phyloP scores from a whole-genome alignment of 202 grass and related monocot species.

The Hordeum pubiflorum region DNA sequence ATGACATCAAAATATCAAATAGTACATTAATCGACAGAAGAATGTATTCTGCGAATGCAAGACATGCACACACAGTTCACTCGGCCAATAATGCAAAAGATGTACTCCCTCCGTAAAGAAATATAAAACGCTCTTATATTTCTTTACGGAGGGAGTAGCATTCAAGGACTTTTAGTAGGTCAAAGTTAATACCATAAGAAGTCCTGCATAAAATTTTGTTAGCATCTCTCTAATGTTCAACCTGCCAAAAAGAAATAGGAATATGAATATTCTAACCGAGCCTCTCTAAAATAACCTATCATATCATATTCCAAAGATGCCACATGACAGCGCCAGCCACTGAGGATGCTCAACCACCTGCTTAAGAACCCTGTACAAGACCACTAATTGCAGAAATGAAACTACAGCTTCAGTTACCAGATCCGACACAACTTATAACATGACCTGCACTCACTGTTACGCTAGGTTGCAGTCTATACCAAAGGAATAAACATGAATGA shows the following conservation, averaged over 20 bases:
- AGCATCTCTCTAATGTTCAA: slow-evolving; percentile 15
- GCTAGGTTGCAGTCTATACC: slow-evolving; percentile 1
- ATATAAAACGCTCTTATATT: too few relatives aligned
- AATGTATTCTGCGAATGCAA: background rate
- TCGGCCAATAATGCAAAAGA: background rate
- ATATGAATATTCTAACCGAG: slow-evolving; percentile 33
- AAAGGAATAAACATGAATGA: background rate
- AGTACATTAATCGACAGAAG: background rate
- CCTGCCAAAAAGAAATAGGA: slow-evolving; percentile 16
- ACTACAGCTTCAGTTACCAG: slow-evolving; percentile 22
- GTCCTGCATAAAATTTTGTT: slow-evolving; percentile 26
- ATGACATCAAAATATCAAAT: background rate
- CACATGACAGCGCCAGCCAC: slow-evolving; percentile 27
- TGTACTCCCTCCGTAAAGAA: background rate
- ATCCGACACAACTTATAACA: slow-evolving; percentile 1
- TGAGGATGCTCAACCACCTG: slow-evolving; percentile 35
- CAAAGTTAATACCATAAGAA: background rate
- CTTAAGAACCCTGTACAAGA: slow-evolving; percentile 38
- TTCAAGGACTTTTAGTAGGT: slow-evolving; percentile 3
- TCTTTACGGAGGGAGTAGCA: background rate
- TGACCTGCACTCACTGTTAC: slow-evolving; percentile 12
- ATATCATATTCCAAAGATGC: slow-evolving; percentile 52
- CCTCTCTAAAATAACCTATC: slow-evolving; percentile 37
- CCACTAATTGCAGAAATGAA: slow-evolving; percentile 33
- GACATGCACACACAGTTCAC: background rate